Evolutionary conservation across 78 protist genomes (phyloP).

Genomic region (Diacronema lutheri): DNA sequence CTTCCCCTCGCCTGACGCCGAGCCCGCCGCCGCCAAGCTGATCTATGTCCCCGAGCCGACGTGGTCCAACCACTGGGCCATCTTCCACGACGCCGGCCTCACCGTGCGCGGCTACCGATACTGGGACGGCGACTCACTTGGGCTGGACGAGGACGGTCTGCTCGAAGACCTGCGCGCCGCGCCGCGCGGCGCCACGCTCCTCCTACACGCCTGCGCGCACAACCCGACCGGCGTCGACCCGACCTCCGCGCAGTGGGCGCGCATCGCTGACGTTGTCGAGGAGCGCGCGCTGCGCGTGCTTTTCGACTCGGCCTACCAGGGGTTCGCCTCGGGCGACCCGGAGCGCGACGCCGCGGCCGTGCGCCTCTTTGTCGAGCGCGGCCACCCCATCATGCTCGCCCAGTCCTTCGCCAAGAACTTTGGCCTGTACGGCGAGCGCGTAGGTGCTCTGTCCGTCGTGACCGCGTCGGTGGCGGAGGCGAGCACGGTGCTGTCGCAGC

Average conservation of each 20-base stretch:
- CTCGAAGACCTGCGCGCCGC: not conserved
- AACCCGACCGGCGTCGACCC: too few relatives aligned
- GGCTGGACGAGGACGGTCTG: not conserved
- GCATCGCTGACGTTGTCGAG: not conserved
- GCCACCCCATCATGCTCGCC: not conserved
- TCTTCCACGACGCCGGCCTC: not conserved
- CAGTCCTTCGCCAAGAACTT: not conserved
- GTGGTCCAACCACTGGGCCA: not conserved
- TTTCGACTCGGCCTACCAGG: slow-evolving; percentile 33
- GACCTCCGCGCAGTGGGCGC: not conserved
- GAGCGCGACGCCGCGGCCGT: not conserved
- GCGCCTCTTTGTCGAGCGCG: not conserved
- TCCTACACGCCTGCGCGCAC: too few relatives aligned
- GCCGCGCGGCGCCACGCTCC: not conserved
- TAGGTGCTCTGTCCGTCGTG: not conserved
- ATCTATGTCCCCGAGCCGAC: not conserved
- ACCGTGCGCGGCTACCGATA: slow-evolving; percentile 64
- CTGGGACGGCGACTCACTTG: slow-evolving; percentile 49
- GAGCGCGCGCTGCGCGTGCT: not conserved
- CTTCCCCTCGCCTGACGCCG: too few relatives aligned
- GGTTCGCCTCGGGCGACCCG: slow-evolving; percentile 77
- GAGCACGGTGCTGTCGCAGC: slow-evolving; percentile 57
- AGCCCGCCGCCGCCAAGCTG: too few relatives aligned
- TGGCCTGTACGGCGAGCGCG: not conserved
- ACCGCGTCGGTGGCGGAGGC: not conserved